Evolutionary conservation across 179 eudicot species (phyloP), one percentile per base, ranked within the genome.

Genomic region (Patellifolia procumbens): DNA sequence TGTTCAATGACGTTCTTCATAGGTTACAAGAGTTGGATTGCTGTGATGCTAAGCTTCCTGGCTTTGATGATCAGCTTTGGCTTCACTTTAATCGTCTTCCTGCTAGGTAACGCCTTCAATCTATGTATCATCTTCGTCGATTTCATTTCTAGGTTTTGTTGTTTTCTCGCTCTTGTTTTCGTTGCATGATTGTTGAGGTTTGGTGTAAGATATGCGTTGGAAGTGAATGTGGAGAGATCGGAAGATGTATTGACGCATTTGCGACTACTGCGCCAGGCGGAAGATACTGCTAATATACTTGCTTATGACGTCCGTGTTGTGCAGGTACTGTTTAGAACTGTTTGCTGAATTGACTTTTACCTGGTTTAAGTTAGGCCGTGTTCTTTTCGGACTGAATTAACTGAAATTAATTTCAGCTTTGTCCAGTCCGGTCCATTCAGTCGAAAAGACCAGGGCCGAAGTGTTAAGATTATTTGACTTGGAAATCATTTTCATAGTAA

Each of bases 201-300:
- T 58, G 60, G 34, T 71, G 75, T 79, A 58, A 93, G 98, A 62
- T 93, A 93, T 79, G 93, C 93, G 7, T 68, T 87, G 85, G 97
- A 92, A 82, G 91, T 93, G 69, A 90, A 93, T 74, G 85, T 85
- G 75, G 98, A 91, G 80, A 81, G 88, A 83, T 86, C 98, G 35
- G 89, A 91, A 73, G 97, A 90, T 71, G 95, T 93, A 53, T 82
- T 93, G 62, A 82, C 81, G 78, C 98, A 93, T 82, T 89, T 88
- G 90, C 88, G 78, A 65, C 74, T 93, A 43, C 72, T 93, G 81
- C 84, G 82, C 55, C 83, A 78, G 82, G 98, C 98, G 24, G 83
- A 83, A 56, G 85, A 90, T 58, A 85, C 89, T 42, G 72, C 74
- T 70, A 81, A 82, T 68, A 77, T 85, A 22, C 86, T 91, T 71